Evolutionary conservation across 768 basidiomycete species (phyloP).

Genomic region (Panaeolus cyanescens): DNA sequence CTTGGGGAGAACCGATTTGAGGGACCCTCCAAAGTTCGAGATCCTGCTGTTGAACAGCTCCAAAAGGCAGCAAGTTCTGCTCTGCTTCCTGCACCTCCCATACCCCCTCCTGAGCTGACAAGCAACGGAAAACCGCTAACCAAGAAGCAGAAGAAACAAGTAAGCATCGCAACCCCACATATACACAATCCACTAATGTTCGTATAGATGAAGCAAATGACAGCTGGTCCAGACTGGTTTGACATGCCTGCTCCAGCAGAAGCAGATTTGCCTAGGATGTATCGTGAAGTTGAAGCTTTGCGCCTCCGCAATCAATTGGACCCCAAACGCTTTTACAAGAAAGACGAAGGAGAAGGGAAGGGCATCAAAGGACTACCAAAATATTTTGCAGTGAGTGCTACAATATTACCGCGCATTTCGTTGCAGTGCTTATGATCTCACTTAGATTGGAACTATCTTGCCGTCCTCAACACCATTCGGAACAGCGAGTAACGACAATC

Average conservation of each 20-base stretch:
- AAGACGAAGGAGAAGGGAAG: slow-evolving; percentile 83
- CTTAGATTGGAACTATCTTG: slow-evolving; percentile 79
- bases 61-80: slow-evolving; percentile 52
- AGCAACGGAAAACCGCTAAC: slow-evolving; percentile 69
- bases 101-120: slow-evolving; percentile 59
- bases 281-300: slow-evolving; percentile 87
- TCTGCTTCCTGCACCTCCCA: slow-evolving; percentile 58
- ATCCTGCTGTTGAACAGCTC: slow-evolving; percentile 60
- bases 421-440: slow-evolving; percentile 9
- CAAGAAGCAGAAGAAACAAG: slow-evolving; percentile 72
- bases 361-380: slow-evolving; percentile 86
- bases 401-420: neutral
- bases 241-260: slow-evolving; percentile 84
- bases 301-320: slow-evolving; percentile 87
- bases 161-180: slow-evolving; percentile 30
- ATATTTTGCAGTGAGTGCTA: slow-evolving; percentile 79
- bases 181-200: neutral
- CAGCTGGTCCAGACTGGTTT: slow-evolving; percentile 84
- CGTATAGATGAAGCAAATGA: slow-evolving; percentile 63
- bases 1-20: slow-evolving; percentile 44
- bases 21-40: slow-evolving; percentile 50
- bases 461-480: slow-evolving; percentile 75
- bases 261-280: slow-evolving; percentile 73
- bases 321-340: slow-evolving; percentile 89
- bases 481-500: slow-evolving; percentile 67